These are phyloP conservation scores for Cyclotella choctawhatcheeana DNA, from an alignment of 108 stramenopile species.

Conservation along the genomic window DNA sequence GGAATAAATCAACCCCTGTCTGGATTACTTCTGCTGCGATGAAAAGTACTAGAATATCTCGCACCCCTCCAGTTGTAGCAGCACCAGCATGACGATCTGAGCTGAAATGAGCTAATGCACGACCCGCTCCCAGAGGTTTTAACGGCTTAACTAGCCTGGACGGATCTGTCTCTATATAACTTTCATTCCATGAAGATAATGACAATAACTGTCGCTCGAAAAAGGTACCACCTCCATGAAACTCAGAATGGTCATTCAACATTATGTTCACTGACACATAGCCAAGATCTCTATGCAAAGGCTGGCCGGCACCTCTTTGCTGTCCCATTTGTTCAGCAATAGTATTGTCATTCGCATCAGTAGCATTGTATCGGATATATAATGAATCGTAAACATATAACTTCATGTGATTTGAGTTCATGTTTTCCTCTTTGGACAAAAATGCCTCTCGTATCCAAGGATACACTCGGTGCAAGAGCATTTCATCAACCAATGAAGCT, in stretches of 20 bases:
- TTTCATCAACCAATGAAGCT: conserved; percentile 49
- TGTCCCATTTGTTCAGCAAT: not conserved
- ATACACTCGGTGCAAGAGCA: conserved; percentile 51
- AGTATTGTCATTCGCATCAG: conserved; percentile 36
- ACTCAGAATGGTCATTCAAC: conserved; percentile 57
- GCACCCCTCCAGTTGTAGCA: conserved; percentile 56
- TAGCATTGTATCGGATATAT: conserved; percentile 75
- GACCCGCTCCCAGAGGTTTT: conserved; percentile 60
- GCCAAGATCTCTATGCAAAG: conserved; percentile 76
- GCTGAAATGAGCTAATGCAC: conserved; percentile 59
- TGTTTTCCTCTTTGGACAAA: conserved; percentile 23
- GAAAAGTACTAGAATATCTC: conserved; percentile 76
- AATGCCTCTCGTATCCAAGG: conserved; percentile 65
- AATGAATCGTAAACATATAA: conserved; percentile 71
- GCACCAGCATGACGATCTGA: conserved; percentile 74
- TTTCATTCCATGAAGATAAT: not conserved
- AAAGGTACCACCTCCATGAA: conserved; percentile 74
- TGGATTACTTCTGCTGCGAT: conserved; percentile 37
- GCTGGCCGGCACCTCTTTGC: conserved; percentile 63
- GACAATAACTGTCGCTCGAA: conserved; percentile 64
- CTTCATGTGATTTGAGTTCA: conserved; percentile 7
- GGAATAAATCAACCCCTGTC: not conserved
- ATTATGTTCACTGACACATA: conserved; percentile 70
- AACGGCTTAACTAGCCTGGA: conserved; percentile 17
- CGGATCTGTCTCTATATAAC: not conserved